Base-by-base conservation (phyloP, 2,329 filamentous ascomycete genomes). In the Fusarium succisae region DNA sequence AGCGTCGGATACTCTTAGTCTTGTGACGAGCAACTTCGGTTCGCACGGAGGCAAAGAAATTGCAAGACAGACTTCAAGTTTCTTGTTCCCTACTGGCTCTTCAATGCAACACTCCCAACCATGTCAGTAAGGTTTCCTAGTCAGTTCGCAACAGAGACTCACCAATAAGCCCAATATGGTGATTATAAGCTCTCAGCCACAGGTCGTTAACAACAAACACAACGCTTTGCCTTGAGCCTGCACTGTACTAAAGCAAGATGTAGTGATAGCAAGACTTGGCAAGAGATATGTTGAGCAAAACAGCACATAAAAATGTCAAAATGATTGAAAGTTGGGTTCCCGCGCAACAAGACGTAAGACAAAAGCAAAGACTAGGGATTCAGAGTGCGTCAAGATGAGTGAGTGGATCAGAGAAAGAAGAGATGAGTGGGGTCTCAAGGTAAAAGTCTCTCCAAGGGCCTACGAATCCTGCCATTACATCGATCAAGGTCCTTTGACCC, bases 91-190 rank as follows among this genome's bases (percentile, higher is more conserved):
- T 30, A 12, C 10, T n/a, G 4, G 6, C 9, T 3, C 17, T 30
- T 22, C 1, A 9, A 6, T 12, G 2, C 1, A 7, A 24, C 2
- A 14, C 6, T 14, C 15, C 8, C 2, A 2, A 14, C 8, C 3
- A 11, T 0, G 1, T 51, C 9, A 51, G n/a, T 15, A 3, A 18
- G 6, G 3, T 4, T 1, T 35, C 0, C 6, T 8, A 2, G 2
- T 20, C 3, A 24, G 4, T 35, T 14, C 4, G 2, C 2, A 11
- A 6, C 3, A 24, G 12, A 32, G 12, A 24, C 48, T 51, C 3
- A 24, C 22, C 8, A 35, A 10, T 3, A 24, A 35, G 8, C 8
- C 10, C 48, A 24, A 11, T 4, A 0, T 8, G 6, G n/a, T 35
- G 30, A 51, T 51, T 51, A 20, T 35, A 51, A 35, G 30, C 48